Evolutionary conservation across 78 protist genomes (phyloP).

Genomic region (Chrysochromulina tobinii): DNA sequence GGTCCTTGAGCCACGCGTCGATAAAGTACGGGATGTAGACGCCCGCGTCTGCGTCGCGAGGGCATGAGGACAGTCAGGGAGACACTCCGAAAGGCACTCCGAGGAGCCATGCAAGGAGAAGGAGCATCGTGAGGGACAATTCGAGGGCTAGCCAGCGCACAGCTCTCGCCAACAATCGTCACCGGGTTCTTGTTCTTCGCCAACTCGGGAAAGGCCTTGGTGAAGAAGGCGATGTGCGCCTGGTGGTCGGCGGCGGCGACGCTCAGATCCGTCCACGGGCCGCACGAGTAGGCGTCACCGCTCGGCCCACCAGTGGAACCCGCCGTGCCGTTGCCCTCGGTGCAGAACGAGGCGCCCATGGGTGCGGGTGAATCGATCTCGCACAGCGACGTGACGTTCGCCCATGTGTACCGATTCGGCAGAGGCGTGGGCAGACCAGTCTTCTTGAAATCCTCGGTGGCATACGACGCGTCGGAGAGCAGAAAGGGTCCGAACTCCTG

Average conservation of each 20-base stretch:
- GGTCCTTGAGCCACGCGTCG: not conserved
- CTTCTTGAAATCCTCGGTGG: not conserved
- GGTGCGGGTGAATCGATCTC: not conserved
- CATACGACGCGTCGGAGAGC: not conserved
- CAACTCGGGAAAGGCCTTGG: not conserved
- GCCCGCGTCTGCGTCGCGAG: not conserved
- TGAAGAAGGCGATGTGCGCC: not conserved
- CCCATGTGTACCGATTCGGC: not conserved
- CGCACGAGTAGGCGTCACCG: not conserved
- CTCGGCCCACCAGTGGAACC: not conserved
- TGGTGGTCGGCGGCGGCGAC: not conserved
- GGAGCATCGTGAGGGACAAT: no score
- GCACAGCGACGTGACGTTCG: not conserved
- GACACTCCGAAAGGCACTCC: no score
- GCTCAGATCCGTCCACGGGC: not conserved
- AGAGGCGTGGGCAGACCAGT: not conserved
- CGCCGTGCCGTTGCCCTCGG: not conserved
- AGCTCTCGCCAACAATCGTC: not conserved
- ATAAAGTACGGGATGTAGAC: not conserved
- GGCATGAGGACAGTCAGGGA: no score
- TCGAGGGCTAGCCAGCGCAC: not conserved
- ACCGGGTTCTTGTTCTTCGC: not conserved
- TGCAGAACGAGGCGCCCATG: conserved; percentile 1
- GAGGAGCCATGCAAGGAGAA: no score
- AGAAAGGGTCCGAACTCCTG: not conserved